These are phyloP conservation scores for Oryza punctata DNA, from an alignment of 176 grass and related monocot genomes.

Conservation along the genomic window DNA sequence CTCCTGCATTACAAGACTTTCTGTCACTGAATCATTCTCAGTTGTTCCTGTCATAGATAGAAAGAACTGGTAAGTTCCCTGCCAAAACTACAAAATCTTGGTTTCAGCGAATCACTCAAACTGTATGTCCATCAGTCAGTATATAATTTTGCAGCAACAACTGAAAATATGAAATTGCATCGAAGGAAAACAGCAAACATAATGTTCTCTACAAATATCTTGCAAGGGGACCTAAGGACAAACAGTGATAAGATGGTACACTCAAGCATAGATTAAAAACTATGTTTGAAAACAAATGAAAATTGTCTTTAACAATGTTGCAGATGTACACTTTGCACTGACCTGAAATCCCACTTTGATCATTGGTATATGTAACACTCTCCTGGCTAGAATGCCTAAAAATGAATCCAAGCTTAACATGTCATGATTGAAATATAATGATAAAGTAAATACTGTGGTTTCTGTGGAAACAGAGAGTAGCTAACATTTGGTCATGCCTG, in stretches of 20 bases:
- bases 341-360: constrained; percentile 55
- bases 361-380: constrained; percentile 35
- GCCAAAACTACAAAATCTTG: neutral
- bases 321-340: neutral
- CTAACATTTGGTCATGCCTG: constrained; percentile 43
- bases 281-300: neutral
- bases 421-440: constrained; percentile 8
- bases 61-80: constrained; percentile 36
- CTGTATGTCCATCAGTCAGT: neutral
- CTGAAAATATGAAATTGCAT: neutral
- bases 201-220: neutral
- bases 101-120: constrained; percentile 17
- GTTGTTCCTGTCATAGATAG: constrained; percentile 57
- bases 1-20: constrained; percentile 51
- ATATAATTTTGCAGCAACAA: constrained; percentile 14
- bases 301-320: neutral
- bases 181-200: neutral
- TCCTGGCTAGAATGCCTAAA: constrained; percentile 42
- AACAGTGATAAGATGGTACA: neutral
- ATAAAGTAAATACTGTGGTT: neutral
- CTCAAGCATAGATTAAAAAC: constrained; percentile 5
- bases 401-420: constrained; percentile 22
- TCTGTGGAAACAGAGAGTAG: constrained; percentile 19
- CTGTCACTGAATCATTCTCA: constrained; percentile 46
- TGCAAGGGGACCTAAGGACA: neutral